phyloP scores from a whole-genome alignment of 2,329 filamentous ascomycete species.

The Penicillium hesseltinei region DNA sequence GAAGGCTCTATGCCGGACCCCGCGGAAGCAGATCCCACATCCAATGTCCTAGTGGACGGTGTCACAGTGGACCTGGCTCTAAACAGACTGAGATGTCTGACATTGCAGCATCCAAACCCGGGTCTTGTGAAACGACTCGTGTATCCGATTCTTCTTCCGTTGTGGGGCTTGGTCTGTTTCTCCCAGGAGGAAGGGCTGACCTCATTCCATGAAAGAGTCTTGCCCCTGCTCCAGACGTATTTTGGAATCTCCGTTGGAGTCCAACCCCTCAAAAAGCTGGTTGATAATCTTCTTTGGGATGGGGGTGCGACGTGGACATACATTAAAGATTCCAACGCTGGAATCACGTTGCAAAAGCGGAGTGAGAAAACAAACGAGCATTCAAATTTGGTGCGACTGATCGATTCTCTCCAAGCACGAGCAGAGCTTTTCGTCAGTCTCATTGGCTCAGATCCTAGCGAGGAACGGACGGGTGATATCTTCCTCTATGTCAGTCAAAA shows the following conservation, averaged over 20 bases:
- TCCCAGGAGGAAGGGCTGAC: slow-evolving; percentile 31
- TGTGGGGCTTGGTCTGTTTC: slow-evolving; percentile 44
- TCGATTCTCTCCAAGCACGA: slow-evolving; percentile 39
- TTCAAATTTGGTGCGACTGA: slow-evolving; percentile 32
- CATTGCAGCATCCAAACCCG: slow-evolving; percentile 44
- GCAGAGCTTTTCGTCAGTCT: slow-evolving; percentile 39
- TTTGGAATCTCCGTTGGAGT: slow-evolving; percentile 42
- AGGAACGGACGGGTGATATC: slow-evolving; percentile 42
- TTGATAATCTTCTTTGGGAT: slow-evolving; percentile 43
- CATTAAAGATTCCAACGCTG: slow-evolving; percentile 18
- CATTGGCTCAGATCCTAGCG: slow-evolving; percentile 40
- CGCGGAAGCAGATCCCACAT: neutral
- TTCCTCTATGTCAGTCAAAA: slow-evolving; percentile 44
- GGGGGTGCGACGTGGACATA: slow-evolving; percentile 42
- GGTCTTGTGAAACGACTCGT: slow-evolving; percentile 43
- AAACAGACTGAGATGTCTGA: slow-evolving; percentile 36
- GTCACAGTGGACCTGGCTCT: slow-evolving; percentile 32
- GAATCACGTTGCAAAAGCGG: slow-evolving; percentile 31
- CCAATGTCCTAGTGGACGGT: slow-evolving; percentile 26
- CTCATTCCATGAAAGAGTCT: slow-evolving; percentile 29
- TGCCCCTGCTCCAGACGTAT: slow-evolving; percentile 39
- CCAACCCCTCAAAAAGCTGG: slow-evolving; percentile 38
- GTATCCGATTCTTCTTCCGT: slow-evolving; percentile 40
- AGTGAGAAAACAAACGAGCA: slow-evolving; percentile 10
- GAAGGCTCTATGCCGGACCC: slow-evolving; percentile 12